These are phyloP conservation scores for Moesziomyces globuligerus DNA, from an alignment of 1,284 basidiomycete species.

Conservation along the genomic window DNA sequence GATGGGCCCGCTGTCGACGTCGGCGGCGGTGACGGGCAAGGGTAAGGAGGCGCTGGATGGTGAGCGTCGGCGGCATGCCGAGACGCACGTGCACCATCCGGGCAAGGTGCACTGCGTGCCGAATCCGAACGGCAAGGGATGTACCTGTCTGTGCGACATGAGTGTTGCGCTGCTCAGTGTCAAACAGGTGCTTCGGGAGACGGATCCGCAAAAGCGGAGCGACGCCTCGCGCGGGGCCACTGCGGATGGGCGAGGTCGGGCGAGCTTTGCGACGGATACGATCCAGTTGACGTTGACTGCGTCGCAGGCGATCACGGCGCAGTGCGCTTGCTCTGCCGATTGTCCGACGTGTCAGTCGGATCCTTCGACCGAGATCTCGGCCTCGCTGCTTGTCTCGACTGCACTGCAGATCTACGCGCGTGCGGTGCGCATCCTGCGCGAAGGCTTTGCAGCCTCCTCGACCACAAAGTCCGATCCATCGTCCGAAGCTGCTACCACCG, in stretches of 20 bases:
- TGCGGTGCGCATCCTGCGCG: conserved; percentile 59
- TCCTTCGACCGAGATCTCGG: conserved; percentile 54
- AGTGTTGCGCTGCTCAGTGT: conserved; percentile 60
- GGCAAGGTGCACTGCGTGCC: conserved; percentile 65
- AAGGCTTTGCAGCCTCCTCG: conserved; percentile 48
- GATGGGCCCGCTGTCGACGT: conserved; percentile 35
- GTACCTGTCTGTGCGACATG: conserved; percentile 63
- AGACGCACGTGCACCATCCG: conserved; percentile 24
- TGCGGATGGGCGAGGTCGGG: not conserved
- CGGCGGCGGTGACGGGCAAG: conserved; percentile 14
- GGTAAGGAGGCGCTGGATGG: not conserved
- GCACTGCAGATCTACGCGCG: conserved; percentile 66
- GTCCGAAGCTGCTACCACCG: not conserved
- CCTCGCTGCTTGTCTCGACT: conserved; percentile 58
- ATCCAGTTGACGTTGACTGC: conserved; percentile 63
- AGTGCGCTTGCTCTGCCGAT: conserved; percentile 62
- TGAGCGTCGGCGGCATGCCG: conserved; percentile 18
- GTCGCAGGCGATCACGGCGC: conserved; percentile 59
- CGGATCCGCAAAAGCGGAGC: conserved; percentile 23
- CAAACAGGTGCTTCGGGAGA: conserved; percentile 45
- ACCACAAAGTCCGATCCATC: not conserved
- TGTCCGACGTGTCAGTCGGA: conserved; percentile 64
- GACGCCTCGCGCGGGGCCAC: not conserved
- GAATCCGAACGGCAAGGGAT: conserved; percentile 61
- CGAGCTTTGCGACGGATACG: conserved; percentile 31